phyloP scores from a whole-genome alignment of 331 rosid species.

The Rosa hybrid region DNA sequence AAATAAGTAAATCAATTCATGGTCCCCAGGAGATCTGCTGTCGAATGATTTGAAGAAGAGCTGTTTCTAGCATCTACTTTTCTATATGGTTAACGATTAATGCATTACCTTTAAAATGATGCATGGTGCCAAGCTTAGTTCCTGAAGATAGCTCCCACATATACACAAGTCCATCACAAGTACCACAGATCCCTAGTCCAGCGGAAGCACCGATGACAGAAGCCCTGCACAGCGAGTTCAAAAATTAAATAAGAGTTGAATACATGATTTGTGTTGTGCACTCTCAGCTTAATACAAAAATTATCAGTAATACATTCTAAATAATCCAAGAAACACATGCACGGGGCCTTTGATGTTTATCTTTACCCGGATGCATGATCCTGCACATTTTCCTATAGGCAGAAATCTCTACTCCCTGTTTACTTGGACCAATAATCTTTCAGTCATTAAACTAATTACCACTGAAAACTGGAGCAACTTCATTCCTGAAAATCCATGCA shows the following conservation, averaged over 20 bases:
- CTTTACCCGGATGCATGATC: background rate
- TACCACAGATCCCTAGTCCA: constrained; percentile 66
- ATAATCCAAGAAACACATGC: background rate
- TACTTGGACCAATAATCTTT: background rate
- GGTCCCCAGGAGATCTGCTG: too few relatives aligned
- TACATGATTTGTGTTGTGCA: background rate
- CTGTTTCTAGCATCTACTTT: background rate
- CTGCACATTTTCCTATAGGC: background rate
- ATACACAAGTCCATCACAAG: constrained; percentile 63
- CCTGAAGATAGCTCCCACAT: constrained; percentile 78
- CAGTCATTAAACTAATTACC: background rate
- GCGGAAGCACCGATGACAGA: constrained; percentile 61
- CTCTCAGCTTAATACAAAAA: background rate
- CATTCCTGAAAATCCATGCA: background rate
- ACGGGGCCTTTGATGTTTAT: background rate
- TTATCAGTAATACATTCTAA: background rate
- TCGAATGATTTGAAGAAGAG: background rate
- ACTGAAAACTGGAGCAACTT: background rate
- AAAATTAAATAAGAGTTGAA: background rate
- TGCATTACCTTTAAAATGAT: constrained; percentile 62
- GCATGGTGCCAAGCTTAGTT: constrained; percentile 55
- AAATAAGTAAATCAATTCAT: background rate
- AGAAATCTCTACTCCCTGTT: background rate
- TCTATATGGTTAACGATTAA: background rate
- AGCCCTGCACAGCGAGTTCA: constrained; percentile 44